A percentile compares a stretch with the other conserved stretches of the same genome.
Conservation (phyloP, 192 early-diverging fungal genomes). For the Coemansia furcata region DNA sequence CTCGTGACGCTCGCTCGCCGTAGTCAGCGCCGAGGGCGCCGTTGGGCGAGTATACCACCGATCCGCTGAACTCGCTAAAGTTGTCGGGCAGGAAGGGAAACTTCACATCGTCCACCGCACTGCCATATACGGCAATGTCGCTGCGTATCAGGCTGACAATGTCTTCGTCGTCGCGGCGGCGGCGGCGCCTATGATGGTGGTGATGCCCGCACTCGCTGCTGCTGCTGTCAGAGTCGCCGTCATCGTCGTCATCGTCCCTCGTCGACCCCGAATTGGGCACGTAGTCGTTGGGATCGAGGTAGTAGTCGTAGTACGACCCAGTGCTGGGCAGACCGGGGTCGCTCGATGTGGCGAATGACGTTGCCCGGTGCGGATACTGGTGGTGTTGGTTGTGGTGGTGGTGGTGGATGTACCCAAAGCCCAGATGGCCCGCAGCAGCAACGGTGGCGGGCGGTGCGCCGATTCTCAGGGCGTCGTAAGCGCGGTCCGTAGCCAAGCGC, state of each 20-base stretch:
- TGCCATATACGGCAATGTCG: slow-evolving; percentile 45
- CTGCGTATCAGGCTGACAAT: slow-evolving; percentile 37
- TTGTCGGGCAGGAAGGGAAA: slow-evolving; percentile 48
- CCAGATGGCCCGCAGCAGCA: not conserved
- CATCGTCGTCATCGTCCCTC: not conserved
- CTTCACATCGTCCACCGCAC: slow-evolving; percentile 42
- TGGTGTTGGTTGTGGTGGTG: not conserved
- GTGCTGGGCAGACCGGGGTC: slow-evolving; percentile 30
- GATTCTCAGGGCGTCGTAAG: slow-evolving; percentile 39
- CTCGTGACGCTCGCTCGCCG: slow-evolving; percentile 8
- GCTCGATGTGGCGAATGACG: slow-evolving; percentile 38
- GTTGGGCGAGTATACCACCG: slow-evolving; percentile 26
- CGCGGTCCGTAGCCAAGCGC: slow-evolving; percentile 43
- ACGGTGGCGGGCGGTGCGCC: slow-evolving; percentile 14
- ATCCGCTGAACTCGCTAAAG: slow-evolving; percentile 44
- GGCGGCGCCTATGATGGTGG: not conserved
- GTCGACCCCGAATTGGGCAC: slow-evolving; percentile 11
- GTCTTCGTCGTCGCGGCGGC: slow-evolving; percentile 14
- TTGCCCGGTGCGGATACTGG: slow-evolving; percentile 12
- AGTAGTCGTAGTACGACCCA: slow-evolving; percentile 35
- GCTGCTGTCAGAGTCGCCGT: not conserved
- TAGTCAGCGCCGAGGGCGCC: slow-evolving; percentile 7
- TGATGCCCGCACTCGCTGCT: slow-evolving; percentile 3
- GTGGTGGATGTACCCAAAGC: slow-evolving; percentile 7
- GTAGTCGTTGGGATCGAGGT: slow-evolving; percentile 13